phyloP scores from a whole-genome alignment of 179 eudicot species.

The Kewa caespitosa region DNA sequence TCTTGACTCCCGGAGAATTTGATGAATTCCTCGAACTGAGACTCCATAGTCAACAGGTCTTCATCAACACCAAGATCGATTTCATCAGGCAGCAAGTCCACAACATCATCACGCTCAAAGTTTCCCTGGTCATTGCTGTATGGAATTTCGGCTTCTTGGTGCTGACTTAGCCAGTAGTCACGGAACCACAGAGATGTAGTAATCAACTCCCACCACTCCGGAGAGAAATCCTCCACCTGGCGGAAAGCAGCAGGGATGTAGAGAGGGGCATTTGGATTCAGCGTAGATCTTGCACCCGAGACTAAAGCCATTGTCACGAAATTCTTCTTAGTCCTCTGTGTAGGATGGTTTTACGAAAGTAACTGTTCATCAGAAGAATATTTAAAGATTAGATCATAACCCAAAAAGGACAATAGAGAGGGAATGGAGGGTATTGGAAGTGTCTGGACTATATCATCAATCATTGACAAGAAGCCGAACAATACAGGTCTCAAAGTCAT shows the following conservation, averaged over 20 bases:
- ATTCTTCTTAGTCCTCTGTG: neutral
- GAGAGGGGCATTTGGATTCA: conserved; percentile 90
- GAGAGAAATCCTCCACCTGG: conserved; percentile 86
- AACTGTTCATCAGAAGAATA: conserved; percentile 23
- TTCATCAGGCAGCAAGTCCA: conserved; percentile 61
- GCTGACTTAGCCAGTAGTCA: conserved; percentile 89
- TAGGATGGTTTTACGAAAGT: neutral
- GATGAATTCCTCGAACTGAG: conserved; percentile 82
- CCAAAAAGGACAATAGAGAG: neutral
- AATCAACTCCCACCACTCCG: conserved; percentile 86
- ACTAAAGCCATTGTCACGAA: conserved; percentile 57
- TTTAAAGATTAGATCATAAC: neutral
- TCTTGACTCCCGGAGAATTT: conserved; percentile 51
- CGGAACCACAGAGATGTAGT: conserved; percentile 78
- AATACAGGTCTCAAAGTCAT: too few relatives aligned
- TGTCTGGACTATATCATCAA: neutral
- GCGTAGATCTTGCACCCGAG: conserved; percentile 62
- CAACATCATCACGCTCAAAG: conserved; percentile 39
- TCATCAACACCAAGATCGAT: conserved; percentile 78
- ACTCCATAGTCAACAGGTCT: conserved; percentile 68
- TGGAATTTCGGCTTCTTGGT: conserved; percentile 53
- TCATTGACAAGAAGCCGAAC: neutral
- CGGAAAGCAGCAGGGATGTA: conserved; percentile 77
- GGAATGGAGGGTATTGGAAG: neutral
- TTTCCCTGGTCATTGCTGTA: conserved; percentile 37